Base-by-base conservation (phyloP, 78 protist species). In the Neovahlkampfia damariscottae region DNA sequence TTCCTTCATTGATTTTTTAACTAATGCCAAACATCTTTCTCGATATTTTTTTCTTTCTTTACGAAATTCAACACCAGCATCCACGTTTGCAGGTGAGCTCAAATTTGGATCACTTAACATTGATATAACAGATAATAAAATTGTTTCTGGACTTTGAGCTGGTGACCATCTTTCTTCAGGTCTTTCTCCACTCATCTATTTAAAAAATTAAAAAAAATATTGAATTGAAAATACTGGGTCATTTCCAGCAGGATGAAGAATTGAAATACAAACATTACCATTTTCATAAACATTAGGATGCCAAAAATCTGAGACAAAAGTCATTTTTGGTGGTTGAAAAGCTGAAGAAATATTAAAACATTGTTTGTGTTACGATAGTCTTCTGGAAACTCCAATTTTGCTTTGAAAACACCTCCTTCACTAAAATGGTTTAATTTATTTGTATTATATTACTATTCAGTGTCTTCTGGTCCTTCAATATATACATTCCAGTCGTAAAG, bases 111-210 rank as follows among this genome's bases (percentile, higher is more conserved):
- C 92, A 19, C 80, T 81, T 34, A 91, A 36, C 37, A 91, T 38
- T 59, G 93, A 88, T 8, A 86, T 58, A 28, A 90, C 89, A 36
- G 90, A 83, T 5, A 91, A 31, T 27, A 91, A 32, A 40, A 91
- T 84, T 3, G 95, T 81, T 32, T 74, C 28, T 1, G 88, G 92
- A 2, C 84, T 82, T 37, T 83, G 89, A 30, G 88, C 84, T 34
- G 95, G 95, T 28, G 72, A 67, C 95, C 95, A 91, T 59, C 89
- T 72, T 58, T 91, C 94, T 28, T 79, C 84, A 39, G 89, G 86
- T 4, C 67, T 40, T 76, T 91, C 95, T 9, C 87, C 88, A n/a
- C 72, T 35, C n/a, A 8, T 8, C 66, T 5, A 29, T 19, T 19
- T 74, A 73, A 27, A 81, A 69, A 4, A 81, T 81, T 27, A 50